Evolutionary conservation across 2,329 filamentous ascomycete species (phyloP).

Genomic region (Cercospora janseana): DNA sequence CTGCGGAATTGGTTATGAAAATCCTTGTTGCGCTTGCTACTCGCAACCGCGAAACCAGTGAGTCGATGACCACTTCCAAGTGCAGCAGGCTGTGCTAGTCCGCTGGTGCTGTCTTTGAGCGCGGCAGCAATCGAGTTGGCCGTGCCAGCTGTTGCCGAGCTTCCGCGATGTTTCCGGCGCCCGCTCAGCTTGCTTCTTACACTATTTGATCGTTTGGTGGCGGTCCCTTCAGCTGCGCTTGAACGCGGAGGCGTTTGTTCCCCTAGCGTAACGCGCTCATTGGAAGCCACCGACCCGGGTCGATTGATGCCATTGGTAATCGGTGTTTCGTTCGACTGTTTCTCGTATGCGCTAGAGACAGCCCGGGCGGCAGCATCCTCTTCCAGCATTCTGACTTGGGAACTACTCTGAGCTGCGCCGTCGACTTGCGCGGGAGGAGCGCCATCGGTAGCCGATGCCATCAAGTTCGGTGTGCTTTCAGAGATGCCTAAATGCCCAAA

Average conservation of each 20-base stretch:
- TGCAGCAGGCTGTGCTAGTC: conserved; percentile 63
- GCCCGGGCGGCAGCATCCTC: conserved; percentile 59
- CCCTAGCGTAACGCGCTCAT: conserved; percentile 42
- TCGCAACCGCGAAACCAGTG: conserved; percentile 93
- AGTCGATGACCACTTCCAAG: conserved; percentile 67
- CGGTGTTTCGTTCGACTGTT: conserved; percentile 36
- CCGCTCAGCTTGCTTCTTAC: conserved; percentile 55
- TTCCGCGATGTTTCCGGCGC: conserved; percentile 70
- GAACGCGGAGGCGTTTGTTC: conserved; percentile 65
- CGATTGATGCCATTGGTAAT: conserved; percentile 37
- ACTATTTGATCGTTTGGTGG: conserved; percentile 55
- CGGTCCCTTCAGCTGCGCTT: conserved; percentile 55
- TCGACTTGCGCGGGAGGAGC: conserved; percentile 8
- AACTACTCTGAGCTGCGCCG: conserved; percentile 42
- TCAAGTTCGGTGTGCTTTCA: conserved; percentile 56
- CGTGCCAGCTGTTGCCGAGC: conserved; percentile 64
- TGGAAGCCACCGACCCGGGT: conserved; percentile 44
- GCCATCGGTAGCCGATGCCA: conserved; percentile 47
- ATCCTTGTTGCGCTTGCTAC: conserved; percentile 91
- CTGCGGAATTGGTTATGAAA: conserved; percentile 94
- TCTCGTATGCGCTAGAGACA: conserved; percentile 60
- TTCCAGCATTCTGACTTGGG: conserved; percentile 56
- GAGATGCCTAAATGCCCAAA: conserved; percentile 82
- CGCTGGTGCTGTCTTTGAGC: conserved; percentile 67
- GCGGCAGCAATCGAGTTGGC: conserved; percentile 71